Conservation (phyloP, 1,284 basidiomycete genomes). For the Malassezia globosa region DNA sequence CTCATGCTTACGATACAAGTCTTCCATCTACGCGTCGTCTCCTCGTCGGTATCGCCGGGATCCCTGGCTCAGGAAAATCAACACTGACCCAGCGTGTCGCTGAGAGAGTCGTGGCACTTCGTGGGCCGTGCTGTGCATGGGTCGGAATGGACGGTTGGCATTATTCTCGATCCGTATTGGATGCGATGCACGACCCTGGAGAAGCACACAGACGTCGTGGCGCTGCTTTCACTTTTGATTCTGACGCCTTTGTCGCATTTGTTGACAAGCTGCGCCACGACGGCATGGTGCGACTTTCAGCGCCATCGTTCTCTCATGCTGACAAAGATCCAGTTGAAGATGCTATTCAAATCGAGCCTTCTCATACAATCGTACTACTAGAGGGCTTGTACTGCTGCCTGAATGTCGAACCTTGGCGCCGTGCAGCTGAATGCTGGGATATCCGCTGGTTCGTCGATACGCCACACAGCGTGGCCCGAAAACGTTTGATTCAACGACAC, state of each 20-base stretch:
- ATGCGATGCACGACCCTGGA: constrained; percentile 55
- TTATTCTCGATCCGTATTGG: constrained; percentile 52
- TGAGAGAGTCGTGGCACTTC: background rate
- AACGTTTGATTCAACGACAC: constrained; percentile 62
- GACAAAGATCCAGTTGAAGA: constrained; percentile 52
- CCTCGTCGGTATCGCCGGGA: constrained; percentile 64
- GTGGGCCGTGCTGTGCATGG: constrained; percentile 48
- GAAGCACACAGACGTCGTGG: constrained; percentile 35
- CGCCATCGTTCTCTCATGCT: constrained; percentile 60
- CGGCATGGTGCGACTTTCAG: constrained; percentile 1
- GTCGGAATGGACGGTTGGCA: constrained; percentile 81
- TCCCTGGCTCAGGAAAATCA: constrained; percentile 74
- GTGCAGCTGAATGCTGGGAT: constrained; percentile 60
- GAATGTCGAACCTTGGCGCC: constrained; percentile 60
- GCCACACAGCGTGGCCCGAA: constrained; percentile 55
- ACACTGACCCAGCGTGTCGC: constrained; percentile 56
- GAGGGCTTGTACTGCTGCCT: constrained; percentile 75
- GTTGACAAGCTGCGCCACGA: constrained; percentile 14
- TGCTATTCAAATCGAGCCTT: constrained; percentile 53
- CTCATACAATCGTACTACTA: constrained; percentile 65
- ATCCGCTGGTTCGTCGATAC: constrained; percentile 67
- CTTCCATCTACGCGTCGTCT: constrained; percentile 38
- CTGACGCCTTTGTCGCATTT: constrained; percentile 31
- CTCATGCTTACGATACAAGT: too few species aligned
- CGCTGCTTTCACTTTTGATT: constrained; percentile 43